phyloP scores from a whole-genome alignment of 768 basidiomycete genomes.

The Mycena latifolia region DNA sequence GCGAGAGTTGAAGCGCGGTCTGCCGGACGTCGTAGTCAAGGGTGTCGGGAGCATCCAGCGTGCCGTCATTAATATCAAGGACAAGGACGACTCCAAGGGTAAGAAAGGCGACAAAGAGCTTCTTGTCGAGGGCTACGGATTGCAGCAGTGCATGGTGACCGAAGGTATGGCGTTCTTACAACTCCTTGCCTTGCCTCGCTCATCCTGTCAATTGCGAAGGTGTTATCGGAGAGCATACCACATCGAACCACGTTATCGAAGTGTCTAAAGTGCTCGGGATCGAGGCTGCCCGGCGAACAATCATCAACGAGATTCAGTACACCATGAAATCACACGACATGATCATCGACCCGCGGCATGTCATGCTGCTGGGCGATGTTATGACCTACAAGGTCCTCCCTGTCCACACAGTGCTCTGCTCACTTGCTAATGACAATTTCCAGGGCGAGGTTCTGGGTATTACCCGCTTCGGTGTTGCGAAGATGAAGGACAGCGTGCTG shows the following conservation, averaged over 20 bases:
- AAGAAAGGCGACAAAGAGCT: slow-evolving; percentile 92
- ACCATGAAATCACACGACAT: slow-evolving; percentile 98
- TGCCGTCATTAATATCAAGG: slow-evolving; percentile 96
- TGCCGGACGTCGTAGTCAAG: slow-evolving; percentile 93
- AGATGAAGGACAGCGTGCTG: slow-evolving; percentile 99
- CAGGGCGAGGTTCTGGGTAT: slow-evolving; percentile 98
- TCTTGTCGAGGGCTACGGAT: slow-evolving; percentile 96
- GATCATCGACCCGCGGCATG: slow-evolving; percentile 98
- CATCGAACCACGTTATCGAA: slow-evolving; percentile 98
- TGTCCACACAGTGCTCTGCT: neutral
- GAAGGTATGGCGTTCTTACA: slow-evolving; percentile 71
- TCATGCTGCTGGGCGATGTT: slow-evolving; percentile 98
- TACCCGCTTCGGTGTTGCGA: slow-evolving; percentile 98
- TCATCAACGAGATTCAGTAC: slow-evolving; percentile 97
- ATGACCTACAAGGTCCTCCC: slow-evolving; percentile 93
- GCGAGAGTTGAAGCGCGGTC: slow-evolving; percentile 85
- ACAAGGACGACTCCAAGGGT: slow-evolving; percentile 82
- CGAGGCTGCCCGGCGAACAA: slow-evolving; percentile 93
- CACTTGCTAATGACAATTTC: neutral
- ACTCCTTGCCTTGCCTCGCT: slow-evolving; percentile 1
- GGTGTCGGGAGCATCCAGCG: slow-evolving; percentile 90
- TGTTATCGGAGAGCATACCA: slow-evolving; percentile 91
- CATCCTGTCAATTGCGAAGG: slow-evolving; percentile 66
- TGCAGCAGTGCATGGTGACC: slow-evolving; percentile 97
- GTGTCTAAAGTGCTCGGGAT: slow-evolving; percentile 96